Conservation (phyloP, 345 rosid genomes). For the Hibiscus trionum region DNA sequence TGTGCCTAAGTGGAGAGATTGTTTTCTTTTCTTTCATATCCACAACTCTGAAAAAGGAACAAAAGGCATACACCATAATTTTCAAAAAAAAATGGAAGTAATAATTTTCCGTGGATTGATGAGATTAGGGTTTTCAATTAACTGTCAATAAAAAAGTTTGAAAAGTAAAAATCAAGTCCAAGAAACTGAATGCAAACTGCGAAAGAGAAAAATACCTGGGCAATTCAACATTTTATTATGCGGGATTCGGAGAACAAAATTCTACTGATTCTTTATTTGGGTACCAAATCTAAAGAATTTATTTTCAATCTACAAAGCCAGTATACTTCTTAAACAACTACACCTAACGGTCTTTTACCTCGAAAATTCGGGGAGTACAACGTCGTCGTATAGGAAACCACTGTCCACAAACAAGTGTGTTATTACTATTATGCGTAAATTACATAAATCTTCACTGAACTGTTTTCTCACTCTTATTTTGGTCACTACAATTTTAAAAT, state of each 20-base stretch:
- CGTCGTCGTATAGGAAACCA: neutral
- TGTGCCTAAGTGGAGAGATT: slow-evolving; percentile 51
- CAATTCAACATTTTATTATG: neutral
- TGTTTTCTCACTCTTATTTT: no score
- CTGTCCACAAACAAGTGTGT: no score
- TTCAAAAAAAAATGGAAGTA: neutral
- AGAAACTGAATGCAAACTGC: neutral
- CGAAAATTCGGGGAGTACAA: neutral
- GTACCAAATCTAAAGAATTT: neutral
- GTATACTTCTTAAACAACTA: neutral
- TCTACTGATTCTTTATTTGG: neutral
- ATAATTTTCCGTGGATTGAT: neutral
- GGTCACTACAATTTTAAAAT: no score
- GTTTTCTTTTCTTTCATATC: slow-evolving; percentile 78
- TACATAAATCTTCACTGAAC: no score
- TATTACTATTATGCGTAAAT: no score
- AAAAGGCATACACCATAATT: neutral
- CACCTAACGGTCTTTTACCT: neutral
- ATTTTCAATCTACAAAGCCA: neutral
- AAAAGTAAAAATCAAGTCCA: neutral
- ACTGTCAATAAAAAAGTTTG: neutral
- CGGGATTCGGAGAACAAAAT: neutral
- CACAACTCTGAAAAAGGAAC: slow-evolving; percentile 22
- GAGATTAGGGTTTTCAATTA: neutral
- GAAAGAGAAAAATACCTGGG: neutral